Conservation (phyloP, 768 basidiomycete species). For the Multifurca ochricompacta region DNA sequence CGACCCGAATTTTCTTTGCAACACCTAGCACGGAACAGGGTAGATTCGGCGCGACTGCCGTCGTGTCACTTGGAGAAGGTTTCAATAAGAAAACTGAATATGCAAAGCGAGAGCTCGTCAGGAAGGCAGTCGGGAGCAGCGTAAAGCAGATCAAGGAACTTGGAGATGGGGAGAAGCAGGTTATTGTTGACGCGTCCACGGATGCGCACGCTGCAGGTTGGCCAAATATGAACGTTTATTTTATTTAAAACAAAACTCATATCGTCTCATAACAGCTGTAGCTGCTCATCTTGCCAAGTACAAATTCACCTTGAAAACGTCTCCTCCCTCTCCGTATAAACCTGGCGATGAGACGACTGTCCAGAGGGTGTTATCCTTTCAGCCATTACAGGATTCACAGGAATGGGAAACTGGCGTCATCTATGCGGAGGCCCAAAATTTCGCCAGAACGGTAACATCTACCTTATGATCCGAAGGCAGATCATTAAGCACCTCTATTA, state of each 20-base stretch:
- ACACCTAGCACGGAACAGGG: conserved; percentile 32
- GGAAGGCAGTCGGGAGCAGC: conserved; percentile 64
- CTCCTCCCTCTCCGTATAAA: conserved; percentile 56
- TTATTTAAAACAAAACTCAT: conserved; percentile 9
- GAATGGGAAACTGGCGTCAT: conserved; percentile 69
- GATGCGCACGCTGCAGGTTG: conserved; percentile 77
- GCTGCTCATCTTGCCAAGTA: conserved; percentile 69
- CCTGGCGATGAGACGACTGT: conserved; percentile 46
- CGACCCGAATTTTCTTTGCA: conserved; percentile 58
- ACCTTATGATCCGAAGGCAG: background rate
- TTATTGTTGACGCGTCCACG: conserved; percentile 51
- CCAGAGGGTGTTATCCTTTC: conserved; percentile 42
- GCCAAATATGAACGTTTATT: conserved; percentile 21
- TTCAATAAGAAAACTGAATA: conserved; percentile 39
- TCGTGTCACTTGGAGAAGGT: conserved; percentile 52
- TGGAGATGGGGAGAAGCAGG: conserved; percentile 50
- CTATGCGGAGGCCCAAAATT: conserved; percentile 72
- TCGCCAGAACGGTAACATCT: conserved; percentile 59
- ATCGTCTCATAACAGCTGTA: conserved; percentile 48
- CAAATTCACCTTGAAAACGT: conserved; percentile 73
- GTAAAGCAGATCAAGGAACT: conserved; percentile 59
- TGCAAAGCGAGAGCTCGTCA: conserved; percentile 53
- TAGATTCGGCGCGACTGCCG: conserved; percentile 36
- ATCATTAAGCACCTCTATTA: background rate
- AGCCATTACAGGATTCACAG: conserved; percentile 38